Percentiles rank a stretch among this genome's conserved stretches.
Evolutionary conservation across 2,329 filamentous ascomycete species (phyloP).

Genomic region (Paecilomyces sp.): DNA sequence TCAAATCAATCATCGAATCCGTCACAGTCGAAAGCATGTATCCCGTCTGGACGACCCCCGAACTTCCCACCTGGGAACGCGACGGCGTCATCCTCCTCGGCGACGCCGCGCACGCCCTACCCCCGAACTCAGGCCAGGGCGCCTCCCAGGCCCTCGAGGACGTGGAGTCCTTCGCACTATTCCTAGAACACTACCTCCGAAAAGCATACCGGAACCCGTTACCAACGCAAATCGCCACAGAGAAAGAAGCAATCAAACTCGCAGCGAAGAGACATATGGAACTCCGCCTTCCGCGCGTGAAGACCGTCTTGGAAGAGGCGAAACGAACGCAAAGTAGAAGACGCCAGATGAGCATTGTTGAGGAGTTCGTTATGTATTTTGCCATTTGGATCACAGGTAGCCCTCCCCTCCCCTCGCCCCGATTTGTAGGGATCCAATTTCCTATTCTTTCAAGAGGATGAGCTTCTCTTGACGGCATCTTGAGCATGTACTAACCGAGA

Average conservation of each 20-base stretch:
- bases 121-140: constrained; percentile 49
- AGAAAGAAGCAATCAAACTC: constrained; percentile 15
- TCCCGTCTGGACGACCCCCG: constrained; percentile 43
- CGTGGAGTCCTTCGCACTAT: constrained; percentile 39
- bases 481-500: no score
- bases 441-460: constrained; percentile 4
- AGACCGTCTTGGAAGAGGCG: constrained; percentile 23
- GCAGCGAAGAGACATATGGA: constrained; percentile 25
- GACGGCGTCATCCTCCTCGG: constrained; percentile 47
- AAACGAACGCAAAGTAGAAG: constrained; percentile 28
- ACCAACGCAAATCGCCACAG: constrained; percentile 1
- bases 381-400: constrained; percentile 30
- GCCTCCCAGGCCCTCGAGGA: constrained; percentile 52
- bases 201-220: constrained; percentile 4
- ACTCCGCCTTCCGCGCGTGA: constrained; percentile 28
- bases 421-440: not conserved
- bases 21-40: constrained; percentile 38
- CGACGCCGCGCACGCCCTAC: constrained; percentile 52
- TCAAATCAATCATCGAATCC: constrained; percentile 33
- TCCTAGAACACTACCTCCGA: constrained; percentile 28
- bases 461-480: no score
- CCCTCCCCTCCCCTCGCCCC: not conserved
- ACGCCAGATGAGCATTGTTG: constrained; percentile 21
- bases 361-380: constrained; percentile 33
- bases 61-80: constrained; percentile 41